These are phyloP conservation scores for Arabidopsis suecica DNA, from an alignment of 345 rosid species.

Conservation along the genomic window DNA sequence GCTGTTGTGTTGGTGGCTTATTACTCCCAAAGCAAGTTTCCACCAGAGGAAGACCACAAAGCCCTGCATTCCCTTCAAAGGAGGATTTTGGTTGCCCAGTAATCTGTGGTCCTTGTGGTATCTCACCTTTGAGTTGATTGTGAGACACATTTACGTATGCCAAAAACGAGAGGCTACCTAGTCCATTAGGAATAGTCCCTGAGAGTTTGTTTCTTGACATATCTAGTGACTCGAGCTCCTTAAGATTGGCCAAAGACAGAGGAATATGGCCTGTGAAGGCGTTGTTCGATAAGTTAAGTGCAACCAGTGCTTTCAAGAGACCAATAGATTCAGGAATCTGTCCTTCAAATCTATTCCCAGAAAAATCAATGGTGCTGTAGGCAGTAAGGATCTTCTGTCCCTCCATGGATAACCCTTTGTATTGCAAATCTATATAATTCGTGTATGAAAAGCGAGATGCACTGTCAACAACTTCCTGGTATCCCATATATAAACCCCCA, in stretches of 20 bases:
- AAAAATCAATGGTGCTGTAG: slow-evolving; percentile 5
- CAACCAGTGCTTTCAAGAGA: not conserved
- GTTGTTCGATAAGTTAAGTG: slow-evolving; percentile 11
- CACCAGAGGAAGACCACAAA: slow-evolving; percentile 34
- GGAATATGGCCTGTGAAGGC: slow-evolving; percentile 18
- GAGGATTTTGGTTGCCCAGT: slow-evolving; percentile 24
- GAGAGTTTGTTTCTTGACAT: slow-evolving; percentile 3
- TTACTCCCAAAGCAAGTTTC: slow-evolving; percentile 19
- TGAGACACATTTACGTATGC: slow-evolving; percentile 21
- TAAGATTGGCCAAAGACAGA: not conserved
- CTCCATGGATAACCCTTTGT: slow-evolving; percentile 4
- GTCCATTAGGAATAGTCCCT: slow-evolving; percentile 2
- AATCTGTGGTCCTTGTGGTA: slow-evolving; percentile 37
- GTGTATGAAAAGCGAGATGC: too few species aligned
- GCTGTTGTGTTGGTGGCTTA: too few species aligned
- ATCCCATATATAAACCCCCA: not conserved
- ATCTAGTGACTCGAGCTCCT: not conserved
- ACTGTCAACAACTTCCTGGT: too few species aligned
- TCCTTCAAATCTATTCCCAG: not conserved
- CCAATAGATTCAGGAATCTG: slow-evolving; percentile 19
- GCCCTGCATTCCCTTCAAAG: slow-evolving; percentile 25
- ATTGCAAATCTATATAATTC: too few species aligned
- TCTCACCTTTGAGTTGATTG: slow-evolving; percentile 25
- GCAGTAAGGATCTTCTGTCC: not conserved
- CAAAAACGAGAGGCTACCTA: slow-evolving; percentile 21